Conservation (phyloP, 1,284 basidiomycete species). For the Ceratobasidium sp. region DNA sequence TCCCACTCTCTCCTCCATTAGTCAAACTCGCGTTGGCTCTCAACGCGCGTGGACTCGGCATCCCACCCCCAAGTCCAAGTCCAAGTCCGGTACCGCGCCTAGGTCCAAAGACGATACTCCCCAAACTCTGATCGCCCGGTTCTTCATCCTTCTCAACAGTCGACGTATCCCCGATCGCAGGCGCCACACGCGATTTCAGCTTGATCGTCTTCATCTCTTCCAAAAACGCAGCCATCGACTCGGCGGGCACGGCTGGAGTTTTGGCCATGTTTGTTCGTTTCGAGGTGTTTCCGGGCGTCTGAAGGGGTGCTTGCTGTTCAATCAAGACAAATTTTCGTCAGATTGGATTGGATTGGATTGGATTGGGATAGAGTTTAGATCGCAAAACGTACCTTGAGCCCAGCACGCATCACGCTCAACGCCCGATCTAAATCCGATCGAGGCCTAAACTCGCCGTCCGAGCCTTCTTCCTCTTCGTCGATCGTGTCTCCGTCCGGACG, state of each 20-base stretch:
- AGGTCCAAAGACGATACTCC: constrained; percentile 30
- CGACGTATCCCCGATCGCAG: background rate
- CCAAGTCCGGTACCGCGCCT: background rate
- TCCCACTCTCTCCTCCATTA: no score
- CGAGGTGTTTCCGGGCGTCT: constrained; percentile 15
- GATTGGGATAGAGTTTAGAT: no score
- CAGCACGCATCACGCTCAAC: constrained; percentile 42
- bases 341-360: no score
- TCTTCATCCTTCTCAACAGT: constrained; percentile 17
- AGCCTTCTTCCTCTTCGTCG: constrained; percentile 64
- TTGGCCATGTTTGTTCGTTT: constrained; percentile 42
- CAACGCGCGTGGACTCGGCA: constrained; percentile 28
- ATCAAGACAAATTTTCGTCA: background rate
- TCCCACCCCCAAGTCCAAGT: background rate
- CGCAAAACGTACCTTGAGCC: constrained; percentile 57
- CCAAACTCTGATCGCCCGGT: constrained; percentile 16
- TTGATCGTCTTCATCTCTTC: constrained; percentile 80
- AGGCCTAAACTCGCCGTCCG: constrained; percentile 73
- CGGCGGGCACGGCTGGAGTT: constrained; percentile 73
- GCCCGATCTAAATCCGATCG: constrained; percentile 61
- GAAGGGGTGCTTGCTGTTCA: constrained; percentile 4
- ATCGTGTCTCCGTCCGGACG: constrained; percentile 45
- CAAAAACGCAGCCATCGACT: constrained; percentile 84
- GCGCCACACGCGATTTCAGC: constrained; percentile 54
- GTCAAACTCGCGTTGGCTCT: constrained; percentile 13